Evolutionary conservation across 2,329 filamentous ascomycete species (phyloP).

Genomic region (Meredithiella fracta): DNA sequence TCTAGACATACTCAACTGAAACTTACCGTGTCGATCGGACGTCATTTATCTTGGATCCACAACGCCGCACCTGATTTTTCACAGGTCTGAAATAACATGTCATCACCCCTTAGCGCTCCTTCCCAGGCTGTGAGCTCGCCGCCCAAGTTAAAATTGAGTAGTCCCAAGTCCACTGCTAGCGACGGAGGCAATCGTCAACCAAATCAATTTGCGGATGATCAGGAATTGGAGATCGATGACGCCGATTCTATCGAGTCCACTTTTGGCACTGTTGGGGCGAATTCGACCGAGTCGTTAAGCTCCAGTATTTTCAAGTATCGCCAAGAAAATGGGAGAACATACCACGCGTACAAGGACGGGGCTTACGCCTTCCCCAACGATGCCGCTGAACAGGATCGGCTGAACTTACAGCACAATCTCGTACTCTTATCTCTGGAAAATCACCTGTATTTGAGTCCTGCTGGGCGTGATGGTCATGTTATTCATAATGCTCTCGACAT

Average conservation of each 20-base stretch:
- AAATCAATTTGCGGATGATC: background rate
- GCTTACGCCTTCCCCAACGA: slow-evolving; percentile 19
- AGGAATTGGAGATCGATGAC: background rate
- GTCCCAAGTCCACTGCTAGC: too few relatives aligned
- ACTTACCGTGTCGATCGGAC: too few relatives aligned
- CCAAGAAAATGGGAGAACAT: slow-evolving; percentile 19
- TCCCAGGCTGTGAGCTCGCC: too few relatives aligned
- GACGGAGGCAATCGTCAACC: too few relatives aligned
- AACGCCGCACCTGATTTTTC: too few relatives aligned
- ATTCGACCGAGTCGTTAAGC: slow-evolving; percentile 14
- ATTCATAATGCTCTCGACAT: slow-evolving; percentile 26
- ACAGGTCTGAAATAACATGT: too few relatives aligned
- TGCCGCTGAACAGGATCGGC: slow-evolving; percentile 14
- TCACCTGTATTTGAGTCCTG: slow-evolving; percentile 20
- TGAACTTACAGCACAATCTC: slow-evolving; percentile 22
- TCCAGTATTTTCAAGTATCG: slow-evolving; percentile 17
- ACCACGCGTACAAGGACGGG: slow-evolving; percentile 20
- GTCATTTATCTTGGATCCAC: too few relatives aligned
- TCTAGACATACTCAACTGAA: too few relatives aligned
- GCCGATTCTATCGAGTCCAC: too few relatives aligned
- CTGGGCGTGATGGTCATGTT: slow-evolving; percentile 14
- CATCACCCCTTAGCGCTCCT: too few relatives aligned
- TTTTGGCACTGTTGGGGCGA: background rate
- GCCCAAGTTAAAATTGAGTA: too few relatives aligned
- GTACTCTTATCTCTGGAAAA: slow-evolving; percentile 21